Conservation (phyloP, 306 rosid genomes). For the Cucumis cinereus region DNA sequence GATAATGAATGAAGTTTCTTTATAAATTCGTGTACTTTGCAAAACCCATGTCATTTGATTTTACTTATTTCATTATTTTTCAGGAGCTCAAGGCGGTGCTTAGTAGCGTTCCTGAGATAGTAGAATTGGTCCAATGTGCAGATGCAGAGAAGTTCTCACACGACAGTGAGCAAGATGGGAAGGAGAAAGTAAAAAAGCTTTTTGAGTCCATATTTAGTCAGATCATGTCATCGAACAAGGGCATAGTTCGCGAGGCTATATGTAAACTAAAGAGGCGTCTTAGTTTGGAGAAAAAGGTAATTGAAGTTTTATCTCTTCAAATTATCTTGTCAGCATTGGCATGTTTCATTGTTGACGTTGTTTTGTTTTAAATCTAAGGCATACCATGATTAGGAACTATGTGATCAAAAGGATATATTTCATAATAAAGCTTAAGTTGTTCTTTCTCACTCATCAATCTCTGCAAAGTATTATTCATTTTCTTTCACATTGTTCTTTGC, state of each 20-base stretch:
- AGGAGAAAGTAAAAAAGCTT: slow-evolving; percentile 16
- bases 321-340: neutral
- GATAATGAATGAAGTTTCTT: neutral
- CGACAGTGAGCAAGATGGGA: slow-evolving; percentile 11
- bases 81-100: slow-evolving; percentile 28
- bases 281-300: slow-evolving; percentile 20
- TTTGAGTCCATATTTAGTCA: slow-evolving; percentile 19
- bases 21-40: neutral
- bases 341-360: neutral
- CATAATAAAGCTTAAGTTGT: neutral
- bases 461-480: neutral
- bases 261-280: slow-evolving; percentile 25
- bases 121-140: slow-evolving; percentile 15
- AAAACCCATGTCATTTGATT: neutral
- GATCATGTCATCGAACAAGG: slow-evolving; percentile 21
- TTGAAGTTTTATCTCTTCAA: neutral
- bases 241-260: slow-evolving; percentile 9
- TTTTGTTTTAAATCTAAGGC: neutral
- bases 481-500: neutral
- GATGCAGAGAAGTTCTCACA: slow-evolving; percentile 17
- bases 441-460: neutral
- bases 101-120: slow-evolving; percentile 25
- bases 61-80: neutral
- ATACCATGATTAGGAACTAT: neutral
- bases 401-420: neutral